phyloP scores from a whole-genome alignment of 106 monocot species.

The Posidonia australis region DNA sequence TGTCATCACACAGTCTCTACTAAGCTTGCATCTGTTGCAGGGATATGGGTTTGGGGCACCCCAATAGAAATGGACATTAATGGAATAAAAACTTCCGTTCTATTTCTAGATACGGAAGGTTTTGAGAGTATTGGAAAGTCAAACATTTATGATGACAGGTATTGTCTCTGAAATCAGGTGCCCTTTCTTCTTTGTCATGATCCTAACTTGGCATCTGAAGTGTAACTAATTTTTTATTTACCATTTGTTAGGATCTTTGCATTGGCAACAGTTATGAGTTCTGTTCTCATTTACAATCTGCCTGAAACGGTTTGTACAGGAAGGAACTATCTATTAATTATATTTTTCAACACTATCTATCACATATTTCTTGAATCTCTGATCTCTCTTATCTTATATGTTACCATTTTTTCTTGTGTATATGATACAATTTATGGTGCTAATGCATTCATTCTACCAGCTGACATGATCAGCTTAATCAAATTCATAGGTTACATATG shows the following conservation, averaged over 20 bases:
- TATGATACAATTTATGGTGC: no score
- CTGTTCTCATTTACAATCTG: conserved; percentile 24
- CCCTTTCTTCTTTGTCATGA: not conserved
- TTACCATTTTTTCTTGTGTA: no score
- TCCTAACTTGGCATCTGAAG: not conserved
- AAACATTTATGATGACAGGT: conserved; percentile 99
- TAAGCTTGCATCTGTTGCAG: conserved; percentile 27
- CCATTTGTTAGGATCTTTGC: conserved; percentile 76
- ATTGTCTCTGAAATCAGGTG: not conserved
- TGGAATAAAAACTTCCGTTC: conserved; percentile 76
- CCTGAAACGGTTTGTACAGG: conserved; percentile 19
- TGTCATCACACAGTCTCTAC: not conserved
- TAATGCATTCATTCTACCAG: no score
- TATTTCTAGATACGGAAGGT: conserved; percentile 96
- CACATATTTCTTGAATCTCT: no score
- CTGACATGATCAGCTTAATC: no score
- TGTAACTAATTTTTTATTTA: not conserved
- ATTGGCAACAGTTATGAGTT: conserved; percentile 81
- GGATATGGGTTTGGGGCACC: conserved; percentile 97
- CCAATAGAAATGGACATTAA: conserved; percentile 75
- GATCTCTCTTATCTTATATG: no score
- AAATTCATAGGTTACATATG: no score
- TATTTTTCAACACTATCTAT: not conserved
- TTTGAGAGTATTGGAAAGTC: conserved; percentile 99
- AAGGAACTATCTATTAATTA: not conserved